Evolutionary conservation across 2,329 filamentous ascomycete species (phyloP).

Genomic region (Tolypocladium paradoxum): DNA sequence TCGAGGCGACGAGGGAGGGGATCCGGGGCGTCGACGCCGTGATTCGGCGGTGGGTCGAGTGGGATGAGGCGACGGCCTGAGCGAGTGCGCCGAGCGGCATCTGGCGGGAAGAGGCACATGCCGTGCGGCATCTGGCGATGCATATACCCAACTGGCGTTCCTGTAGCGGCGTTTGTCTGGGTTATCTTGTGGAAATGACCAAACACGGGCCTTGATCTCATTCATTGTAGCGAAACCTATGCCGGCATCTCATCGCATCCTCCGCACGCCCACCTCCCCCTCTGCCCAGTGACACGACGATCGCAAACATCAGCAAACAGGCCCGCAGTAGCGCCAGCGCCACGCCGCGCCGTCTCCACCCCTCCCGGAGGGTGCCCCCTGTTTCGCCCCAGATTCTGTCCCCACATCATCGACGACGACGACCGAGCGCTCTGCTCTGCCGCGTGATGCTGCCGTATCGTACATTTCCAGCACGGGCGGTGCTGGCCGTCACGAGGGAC

Average conservation of each 20-base stretch:
- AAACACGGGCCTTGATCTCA: not conserved
- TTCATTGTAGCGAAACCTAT: too few species aligned
- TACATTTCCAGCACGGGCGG: not conserved
- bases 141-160: not conserved
- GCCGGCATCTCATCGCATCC: too few species aligned
- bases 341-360: too few species aligned
- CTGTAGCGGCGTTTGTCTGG: not conserved
- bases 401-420: not conserved
- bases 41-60: slow-evolving; percentile 75
- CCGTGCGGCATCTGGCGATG: not conserved
- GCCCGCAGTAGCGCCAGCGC: too few species aligned
- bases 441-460: not conserved
- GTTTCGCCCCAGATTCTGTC: not conserved
- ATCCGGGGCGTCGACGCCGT: slow-evolving; percentile 58
- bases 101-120: not conserved
- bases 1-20: slow-evolving; percentile 61
- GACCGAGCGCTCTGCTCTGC: not conserved
- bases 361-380: too few species aligned
- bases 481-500: not conserved
- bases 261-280: too few species aligned
- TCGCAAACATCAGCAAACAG: too few species aligned
- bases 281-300: too few species aligned
- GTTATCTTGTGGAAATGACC: not conserved
- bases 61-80: slow-evolving; percentile 49
- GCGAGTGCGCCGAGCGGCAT: not conserved